phyloP scores from a whole-genome alignment of 495 filamentous ascomycete species.

The Trichoderma virens region DNA sequence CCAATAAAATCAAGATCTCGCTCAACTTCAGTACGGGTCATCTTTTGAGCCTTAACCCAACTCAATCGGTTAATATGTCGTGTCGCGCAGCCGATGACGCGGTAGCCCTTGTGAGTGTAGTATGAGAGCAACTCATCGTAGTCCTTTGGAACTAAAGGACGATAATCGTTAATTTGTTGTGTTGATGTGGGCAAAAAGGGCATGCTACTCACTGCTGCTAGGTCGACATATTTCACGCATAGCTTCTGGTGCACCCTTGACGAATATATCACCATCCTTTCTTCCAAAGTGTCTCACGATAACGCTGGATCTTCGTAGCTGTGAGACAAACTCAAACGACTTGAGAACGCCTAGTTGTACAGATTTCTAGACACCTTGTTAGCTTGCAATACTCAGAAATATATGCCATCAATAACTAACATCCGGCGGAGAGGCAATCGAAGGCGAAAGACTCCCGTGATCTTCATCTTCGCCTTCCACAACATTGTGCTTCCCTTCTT shows the following conservation, averaged over 20 bases:
- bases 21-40: constrained; percentile 80
- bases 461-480: constrained; percentile 54
- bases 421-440: constrained; percentile 74
- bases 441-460: constrained; percentile 61
- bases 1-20: constrained; percentile 76
- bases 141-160: constrained; percentile 62
- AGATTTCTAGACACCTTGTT: constrained; percentile 21
- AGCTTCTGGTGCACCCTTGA: constrained; percentile 95
- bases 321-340: constrained; percentile 91
- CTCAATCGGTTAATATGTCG: constrained; percentile 78
- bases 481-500: constrained; percentile 66
- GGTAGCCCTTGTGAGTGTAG: constrained; percentile 91
- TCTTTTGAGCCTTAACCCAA: constrained; percentile 91
- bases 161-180: constrained; percentile 11
- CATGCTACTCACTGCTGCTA: constrained; percentile 60
- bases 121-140: constrained; percentile 81
- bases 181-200: neutral
- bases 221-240: constrained; percentile 85
- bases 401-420: constrained; percentile 22
- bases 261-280: constrained; percentile 71
- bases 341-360: constrained; percentile 83
- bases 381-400: constrained; percentile 11
- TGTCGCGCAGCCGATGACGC: constrained; percentile 94
- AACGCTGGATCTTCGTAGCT: constrained; percentile 89
- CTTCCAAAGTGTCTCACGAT: constrained; percentile 81